Conservation (phyloP, 495 filamentous ascomycete species). For the Neurospora sp. region DNA sequence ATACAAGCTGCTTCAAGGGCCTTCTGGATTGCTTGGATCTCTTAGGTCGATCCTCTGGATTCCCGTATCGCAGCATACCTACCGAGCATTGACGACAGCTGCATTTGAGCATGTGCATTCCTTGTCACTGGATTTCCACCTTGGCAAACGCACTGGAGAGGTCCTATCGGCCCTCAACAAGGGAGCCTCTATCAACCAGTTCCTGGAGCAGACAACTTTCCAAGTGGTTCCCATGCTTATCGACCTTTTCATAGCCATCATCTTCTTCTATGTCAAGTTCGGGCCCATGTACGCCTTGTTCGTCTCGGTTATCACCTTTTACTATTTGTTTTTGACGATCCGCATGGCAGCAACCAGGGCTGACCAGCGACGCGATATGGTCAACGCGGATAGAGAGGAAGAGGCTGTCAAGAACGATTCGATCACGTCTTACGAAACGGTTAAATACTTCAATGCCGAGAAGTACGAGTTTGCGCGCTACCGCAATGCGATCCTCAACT, state of each 20-base stretch:
- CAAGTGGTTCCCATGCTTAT: constrained; percentile 90
- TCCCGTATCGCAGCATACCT: constrained; percentile 91
- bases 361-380: constrained; percentile 84
- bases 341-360: constrained; percentile 91
- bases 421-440: constrained; percentile 94
- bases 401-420: constrained; percentile 98
- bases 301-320: constrained; percentile 84
- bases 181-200: constrained; percentile 90
- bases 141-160: constrained; percentile 93
- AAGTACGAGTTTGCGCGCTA: constrained; percentile 86
- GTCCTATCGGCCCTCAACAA: constrained; percentile 92
- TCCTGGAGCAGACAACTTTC: constrained; percentile 92
- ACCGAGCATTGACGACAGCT: constrained; percentile 84
- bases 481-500: constrained; percentile 65
- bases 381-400: constrained; percentile 85
- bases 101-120: constrained; percentile 96
- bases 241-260: constrained; percentile 78
- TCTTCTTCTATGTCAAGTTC: constrained; percentile 69
- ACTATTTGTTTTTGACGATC: constrained; percentile 90
- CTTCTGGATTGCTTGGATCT: constrained; percentile 76
- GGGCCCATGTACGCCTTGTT: constrained; percentile 91
- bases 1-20: constrained; percentile 79
- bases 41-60: constrained; percentile 81
- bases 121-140: constrained; percentile 90
- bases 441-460: constrained; percentile 98